phyloP scores from a whole-genome alignment of 2,329 filamentous ascomycete genomes.

The Monascus ruber region DNA sequence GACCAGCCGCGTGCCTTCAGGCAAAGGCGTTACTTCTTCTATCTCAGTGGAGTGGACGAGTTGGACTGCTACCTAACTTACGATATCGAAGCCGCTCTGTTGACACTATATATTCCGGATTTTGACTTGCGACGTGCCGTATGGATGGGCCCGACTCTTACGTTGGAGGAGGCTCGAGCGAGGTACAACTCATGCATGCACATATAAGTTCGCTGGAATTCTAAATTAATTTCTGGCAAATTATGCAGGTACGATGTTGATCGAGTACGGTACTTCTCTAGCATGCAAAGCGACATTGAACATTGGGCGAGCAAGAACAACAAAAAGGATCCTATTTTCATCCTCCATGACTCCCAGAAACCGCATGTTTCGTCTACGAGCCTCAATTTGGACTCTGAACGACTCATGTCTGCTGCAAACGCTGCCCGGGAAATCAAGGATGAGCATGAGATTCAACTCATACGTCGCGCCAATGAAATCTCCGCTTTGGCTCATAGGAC shows the following conservation, averaged over 20 bases:
- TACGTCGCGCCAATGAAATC: conserved; percentile 59
- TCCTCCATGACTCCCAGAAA: conserved; percentile 26
- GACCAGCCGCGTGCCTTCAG: conserved; percentile 47
- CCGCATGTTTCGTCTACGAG: conserved; percentile 13
- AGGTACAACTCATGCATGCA: conserved; percentile 14
- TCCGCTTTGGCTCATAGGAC: conserved; percentile 56
- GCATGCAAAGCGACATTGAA: conserved; percentile 40
- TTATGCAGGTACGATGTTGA: conserved; percentile 53
- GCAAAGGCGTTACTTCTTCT: conserved; percentile 52
- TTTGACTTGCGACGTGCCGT: conserved; percentile 43
- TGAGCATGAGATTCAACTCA: conserved; percentile 61
- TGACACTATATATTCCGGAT: conserved; percentile 64
- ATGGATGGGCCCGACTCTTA: conserved; percentile 32
- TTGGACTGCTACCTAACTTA: conserved; percentile 47
- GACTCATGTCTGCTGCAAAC: conserved; percentile 47
- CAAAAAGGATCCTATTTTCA: conserved; percentile 19
- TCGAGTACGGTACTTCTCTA: conserved; percentile 49
- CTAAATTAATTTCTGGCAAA: background rate
- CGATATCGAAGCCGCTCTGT: conserved; percentile 46
- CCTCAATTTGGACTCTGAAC: conserved; percentile 15
- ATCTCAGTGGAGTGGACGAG: conserved; percentile 44
- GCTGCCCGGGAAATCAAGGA: conserved; percentile 60
- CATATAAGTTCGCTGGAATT: background rate
- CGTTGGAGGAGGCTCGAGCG: conserved; percentile 47
- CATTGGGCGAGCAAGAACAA: conserved; percentile 20